phyloP scores from a whole-genome alignment of 305 asterid species.

The Fraxinus xanthoxyloides region DNA sequence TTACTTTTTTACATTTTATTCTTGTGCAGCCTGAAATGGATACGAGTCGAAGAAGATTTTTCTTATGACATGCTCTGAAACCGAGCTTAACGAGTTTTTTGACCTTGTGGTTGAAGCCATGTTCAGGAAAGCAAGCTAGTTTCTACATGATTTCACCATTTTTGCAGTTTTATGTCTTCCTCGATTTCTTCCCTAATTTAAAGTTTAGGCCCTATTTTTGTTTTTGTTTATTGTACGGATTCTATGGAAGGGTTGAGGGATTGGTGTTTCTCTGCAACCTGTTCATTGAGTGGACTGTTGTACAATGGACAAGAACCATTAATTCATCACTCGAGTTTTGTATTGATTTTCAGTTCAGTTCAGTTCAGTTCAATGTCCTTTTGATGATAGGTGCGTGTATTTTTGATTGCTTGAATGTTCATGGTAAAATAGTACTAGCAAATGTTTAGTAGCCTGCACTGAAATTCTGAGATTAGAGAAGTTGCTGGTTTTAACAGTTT shows the following conservation, averaged over 20 bases:
- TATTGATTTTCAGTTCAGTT: too few species aligned
- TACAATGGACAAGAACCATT: neutral
- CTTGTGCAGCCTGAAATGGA: constrained; percentile 87
- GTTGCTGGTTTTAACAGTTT: too few species aligned
- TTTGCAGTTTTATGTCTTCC: neutral
- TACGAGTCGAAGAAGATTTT: constrained; percentile 88
- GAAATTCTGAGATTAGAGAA: too few species aligned
- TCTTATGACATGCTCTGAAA: constrained; percentile 46
- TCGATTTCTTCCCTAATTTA: neutral
- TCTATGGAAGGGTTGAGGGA: neutral
- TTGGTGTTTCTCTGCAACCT: too few species aligned
- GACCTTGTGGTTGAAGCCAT: neutral
- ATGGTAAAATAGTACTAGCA: too few species aligned
- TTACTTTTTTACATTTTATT: constrained; percentile 5
- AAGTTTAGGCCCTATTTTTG: neutral
- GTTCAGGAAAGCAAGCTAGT: neutral
- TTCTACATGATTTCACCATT: neutral
- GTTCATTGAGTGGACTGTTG: neutral
- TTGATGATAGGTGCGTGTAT: too few species aligned
- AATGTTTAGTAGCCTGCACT: too few species aligned
- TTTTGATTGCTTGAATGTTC: too few species aligned
- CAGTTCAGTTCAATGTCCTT: too few species aligned
- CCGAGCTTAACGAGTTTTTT: neutral
- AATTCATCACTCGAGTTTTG: too few species aligned
- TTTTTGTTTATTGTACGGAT: neutral